These are phyloP conservation scores for Trametes polyzona DNA, from an alignment of 1,284 basidiomycete genomes.

Conservation along the genomic window DNA sequence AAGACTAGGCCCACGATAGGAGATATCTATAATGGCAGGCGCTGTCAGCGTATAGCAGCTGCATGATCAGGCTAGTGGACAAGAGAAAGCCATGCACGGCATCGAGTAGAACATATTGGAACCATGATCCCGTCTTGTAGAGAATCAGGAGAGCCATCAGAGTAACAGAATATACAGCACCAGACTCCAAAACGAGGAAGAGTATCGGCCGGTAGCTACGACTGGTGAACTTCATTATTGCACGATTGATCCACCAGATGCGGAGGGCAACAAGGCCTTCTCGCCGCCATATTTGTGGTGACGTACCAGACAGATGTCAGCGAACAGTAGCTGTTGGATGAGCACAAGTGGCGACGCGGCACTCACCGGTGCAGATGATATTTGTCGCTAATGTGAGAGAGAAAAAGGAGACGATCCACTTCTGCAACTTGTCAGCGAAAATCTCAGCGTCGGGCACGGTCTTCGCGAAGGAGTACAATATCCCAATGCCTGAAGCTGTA, in stretches of 20 bases:
- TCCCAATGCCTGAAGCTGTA: conserved; percentile 18
- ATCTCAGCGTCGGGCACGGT: conserved; percentile 24
- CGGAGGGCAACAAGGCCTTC: conserved; percentile 40
- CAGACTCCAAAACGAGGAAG: conserved; percentile 45
- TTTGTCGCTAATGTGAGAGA: conserved; percentile 41
- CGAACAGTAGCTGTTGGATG: too few species aligned
- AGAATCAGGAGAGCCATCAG: conserved; percentile 39
- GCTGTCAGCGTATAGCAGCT: not conserved
- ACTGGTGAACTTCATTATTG: conserved; percentile 22
- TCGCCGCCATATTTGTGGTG: too few species aligned
- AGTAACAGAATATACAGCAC: conserved; percentile 44
- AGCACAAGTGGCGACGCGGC: not conserved
- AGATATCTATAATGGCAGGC: conserved; percentile 4
- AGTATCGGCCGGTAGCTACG: conserved; percentile 35
- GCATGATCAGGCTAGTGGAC: not conserved
- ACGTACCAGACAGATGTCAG: too few species aligned
- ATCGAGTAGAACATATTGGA: conserved; percentile 45
- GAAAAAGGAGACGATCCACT: conserved; percentile 44
- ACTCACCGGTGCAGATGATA: conserved; percentile 39
- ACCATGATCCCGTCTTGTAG: conserved; percentile 39
- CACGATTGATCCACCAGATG: conserved; percentile 41
- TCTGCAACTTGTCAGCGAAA: conserved; percentile 32
- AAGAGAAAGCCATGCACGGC: conserved; percentile 33
- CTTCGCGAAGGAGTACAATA: conserved; percentile 21
- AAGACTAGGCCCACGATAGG: conserved; percentile 18